Base-by-base conservation (phyloP, 371 early-diverging fungal species). In the Rhizopus stolonifer region DNA sequence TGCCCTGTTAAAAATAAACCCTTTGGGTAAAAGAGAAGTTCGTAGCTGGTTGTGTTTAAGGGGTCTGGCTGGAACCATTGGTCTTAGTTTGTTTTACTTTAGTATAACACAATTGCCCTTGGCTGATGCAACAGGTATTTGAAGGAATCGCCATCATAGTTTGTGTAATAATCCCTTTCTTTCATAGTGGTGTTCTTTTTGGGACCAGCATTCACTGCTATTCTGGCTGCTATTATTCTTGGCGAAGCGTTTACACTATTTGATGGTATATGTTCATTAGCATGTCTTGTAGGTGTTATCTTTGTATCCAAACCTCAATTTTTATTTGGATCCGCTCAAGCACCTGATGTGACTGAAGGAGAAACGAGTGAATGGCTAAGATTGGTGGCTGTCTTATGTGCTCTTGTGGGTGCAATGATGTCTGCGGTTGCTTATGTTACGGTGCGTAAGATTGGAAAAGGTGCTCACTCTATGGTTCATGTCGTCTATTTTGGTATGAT, bases 121-220 rank as follows among this genome's bases (percentile, higher is more conserved):
- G 47, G 84, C 83, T 5, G 92, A 92, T 60, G 88, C 89, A 21
- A 11, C 46, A 11, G 7, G 26, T 24, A 49, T 23, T 49, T 36
- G 13, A n/a, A 15, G n/a, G n/a, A n/a, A 15, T 33, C 18, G 8
- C 31, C 14, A 11, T 15, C 48, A 32, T 39, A 31, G 7, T 52
- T 29, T 29, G 31, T 29, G 10, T 29, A n/a, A n/a, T n/a, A n/a
- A n/a, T 29, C 10, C 5, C 36, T 11, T 36, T 14, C 36, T n/a
- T n/a, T 36, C 9, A 2, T 46, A 77, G 77, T 87, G 7, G 58
- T 91, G 8, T 90, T 91, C 64, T 92, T 90, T 60, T 80, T 87
- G 14, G 85, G 85, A 1, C 91, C 93, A 4, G 78, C 83, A 6
- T 85, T 91, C 51, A 90, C 90, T 2, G 83, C 88, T 9, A 65